Evolutionary conservation across 1,284 basidiomycete genomes (phyloP).

Genomic region (Apiotrichum montevideense): DNA sequence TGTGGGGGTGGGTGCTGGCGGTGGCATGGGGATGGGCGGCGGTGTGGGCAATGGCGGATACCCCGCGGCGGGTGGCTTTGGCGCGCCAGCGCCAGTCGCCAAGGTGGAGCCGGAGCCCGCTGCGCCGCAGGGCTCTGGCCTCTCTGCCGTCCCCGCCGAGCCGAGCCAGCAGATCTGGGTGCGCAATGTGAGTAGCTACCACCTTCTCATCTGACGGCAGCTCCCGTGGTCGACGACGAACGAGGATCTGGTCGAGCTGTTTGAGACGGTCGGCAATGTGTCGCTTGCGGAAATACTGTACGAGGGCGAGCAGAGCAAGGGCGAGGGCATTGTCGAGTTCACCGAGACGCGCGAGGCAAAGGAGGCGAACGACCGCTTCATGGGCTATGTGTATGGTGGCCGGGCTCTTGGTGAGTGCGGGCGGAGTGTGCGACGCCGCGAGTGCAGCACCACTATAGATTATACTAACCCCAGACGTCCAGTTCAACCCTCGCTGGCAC

Average conservation of each 20-base stretch:
- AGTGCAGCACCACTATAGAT: too few relatives aligned
- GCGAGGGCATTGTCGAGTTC: slow-evolving; percentile 92
- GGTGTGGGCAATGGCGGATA: slow-evolving; percentile 3
- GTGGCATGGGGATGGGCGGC: neutral
- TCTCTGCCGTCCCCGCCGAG: slow-evolving; percentile 53
- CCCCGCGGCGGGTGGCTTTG: slow-evolving; percentile 33
- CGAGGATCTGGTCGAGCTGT: slow-evolving; percentile 94
- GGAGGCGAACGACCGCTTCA: slow-evolving; percentile 90
- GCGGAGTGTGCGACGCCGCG: neutral
- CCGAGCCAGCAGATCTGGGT: slow-evolving; percentile 97
- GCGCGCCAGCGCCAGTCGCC: slow-evolving; percentile 22
- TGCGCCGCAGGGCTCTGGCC: slow-evolving; percentile 19
- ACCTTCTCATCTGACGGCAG: slow-evolving; percentile 47
- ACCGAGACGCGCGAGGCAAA: slow-evolving; percentile 80
- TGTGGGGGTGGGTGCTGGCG: neutral
- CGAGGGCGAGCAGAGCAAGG: slow-evolving; percentile 83
- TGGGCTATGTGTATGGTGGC: slow-evolving; percentile 84
- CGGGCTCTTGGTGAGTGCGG: slow-evolving; percentile 63
- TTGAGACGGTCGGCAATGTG: slow-evolving; percentile 94
- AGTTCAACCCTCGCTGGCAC: slow-evolving; percentile 88
- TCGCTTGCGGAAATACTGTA: slow-evolving; percentile 89
- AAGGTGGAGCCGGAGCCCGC: slow-evolving; percentile 17
- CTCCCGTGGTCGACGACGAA: slow-evolving; percentile 99
- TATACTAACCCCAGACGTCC: slow-evolving; percentile 58
- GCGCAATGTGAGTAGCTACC: slow-evolving; percentile 68